Percentiles rank a stretch among this genome's conserved stretches.
These are phyloP conservation scores for Chrysosporium keratinophilum DNA, from an alignment of 2,329 filamentous ascomycete genomes.

Conservation along the genomic window DNA sequence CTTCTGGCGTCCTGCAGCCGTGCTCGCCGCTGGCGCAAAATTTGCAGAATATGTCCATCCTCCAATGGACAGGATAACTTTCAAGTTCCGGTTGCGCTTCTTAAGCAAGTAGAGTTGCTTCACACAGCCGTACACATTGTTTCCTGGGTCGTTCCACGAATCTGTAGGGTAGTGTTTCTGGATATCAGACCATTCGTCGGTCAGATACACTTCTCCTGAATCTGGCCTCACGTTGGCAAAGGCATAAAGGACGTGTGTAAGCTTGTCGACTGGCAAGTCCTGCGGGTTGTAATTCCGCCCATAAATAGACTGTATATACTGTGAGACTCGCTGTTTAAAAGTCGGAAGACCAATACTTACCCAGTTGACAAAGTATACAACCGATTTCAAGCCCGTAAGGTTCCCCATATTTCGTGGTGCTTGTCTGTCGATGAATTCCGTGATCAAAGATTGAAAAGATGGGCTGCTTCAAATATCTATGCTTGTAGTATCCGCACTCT, in stretches of 20 bases:
- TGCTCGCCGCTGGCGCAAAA: conserved; percentile 59
- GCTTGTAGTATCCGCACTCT: too few species aligned
- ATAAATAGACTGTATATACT: conserved; percentile 57
- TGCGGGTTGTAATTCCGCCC: conserved; percentile 71
- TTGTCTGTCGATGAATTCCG: neutral
- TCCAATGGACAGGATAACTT: conserved; percentile 70
- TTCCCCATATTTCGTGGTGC: neutral
- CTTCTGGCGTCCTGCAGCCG: conserved; percentile 47
- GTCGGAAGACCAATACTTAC: conserved; percentile 21
- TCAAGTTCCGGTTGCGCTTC: conserved; percentile 63
- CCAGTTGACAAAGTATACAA: conserved; percentile 40
- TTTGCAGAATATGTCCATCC: conserved; percentile 72
- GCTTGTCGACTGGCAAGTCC: conserved; percentile 64
- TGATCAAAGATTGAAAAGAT: neutral
- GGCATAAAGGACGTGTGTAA: conserved; percentile 79
- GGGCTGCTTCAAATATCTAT: neutral
- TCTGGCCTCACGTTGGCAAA: conserved; percentile 78
- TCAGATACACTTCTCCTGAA: conserved; percentile 65
- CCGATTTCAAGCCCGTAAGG: conserved; percentile 20
- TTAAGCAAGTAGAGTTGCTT: conserved; percentile 70
- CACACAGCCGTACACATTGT: conserved; percentile 63
- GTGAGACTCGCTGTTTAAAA: neutral
- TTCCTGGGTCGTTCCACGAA: conserved; percentile 57
- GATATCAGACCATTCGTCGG: conserved; percentile 57
- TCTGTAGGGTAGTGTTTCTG: conserved; percentile 61